Conservation (phyloP, 164 flowering plant species). For the Vitis riparia region DNA sequence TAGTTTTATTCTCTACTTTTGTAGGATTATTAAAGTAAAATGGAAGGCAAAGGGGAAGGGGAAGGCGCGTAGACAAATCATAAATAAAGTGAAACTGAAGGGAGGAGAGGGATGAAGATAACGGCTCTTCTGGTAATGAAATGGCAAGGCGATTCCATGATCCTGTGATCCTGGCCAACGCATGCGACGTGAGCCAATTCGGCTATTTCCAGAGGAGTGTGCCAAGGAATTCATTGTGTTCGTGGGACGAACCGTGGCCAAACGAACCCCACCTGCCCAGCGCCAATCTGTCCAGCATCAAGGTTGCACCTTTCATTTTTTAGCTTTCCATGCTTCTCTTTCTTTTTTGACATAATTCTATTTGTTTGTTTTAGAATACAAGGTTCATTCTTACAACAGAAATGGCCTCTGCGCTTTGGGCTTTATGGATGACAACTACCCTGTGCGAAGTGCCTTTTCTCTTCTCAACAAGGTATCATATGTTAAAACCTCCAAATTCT, state of each 20-base stretch:
- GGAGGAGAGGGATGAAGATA: conserved; percentile 57
- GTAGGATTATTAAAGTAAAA: too few species aligned
- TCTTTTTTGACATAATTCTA: neutral
- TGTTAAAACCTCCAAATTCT: too few species aligned
- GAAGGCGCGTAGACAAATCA: too few species aligned
- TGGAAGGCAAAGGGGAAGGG: too few species aligned
- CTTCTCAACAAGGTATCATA: conserved; percentile 74
- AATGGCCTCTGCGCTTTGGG: conserved; percentile 95
- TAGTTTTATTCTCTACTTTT: too few species aligned
- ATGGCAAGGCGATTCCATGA: conserved; percentile 37
- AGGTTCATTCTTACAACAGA: conserved; percentile 91
- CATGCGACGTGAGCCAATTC: conserved; percentile 59
- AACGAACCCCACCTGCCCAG: conserved; percentile 57
- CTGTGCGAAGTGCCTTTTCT: conserved; percentile 94
- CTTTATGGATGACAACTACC: conserved; percentile 97
- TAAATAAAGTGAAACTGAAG: too few species aligned
- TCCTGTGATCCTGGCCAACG: conserved; percentile 59
- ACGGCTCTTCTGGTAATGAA: conserved; percentile 61
- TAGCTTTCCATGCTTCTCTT: neutral
- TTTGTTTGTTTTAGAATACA: conserved; percentile 57
- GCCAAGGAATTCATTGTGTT: conserved; percentile 67
- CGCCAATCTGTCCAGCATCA: conserved; percentile 74
- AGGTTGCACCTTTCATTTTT: conserved; percentile 31
- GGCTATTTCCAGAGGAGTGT: conserved; percentile 65
- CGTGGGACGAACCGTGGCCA: conserved; percentile 69